Conservation (phyloP, 495 filamentous ascomycete species). For the Annulohypoxylon bovei region DNA sequence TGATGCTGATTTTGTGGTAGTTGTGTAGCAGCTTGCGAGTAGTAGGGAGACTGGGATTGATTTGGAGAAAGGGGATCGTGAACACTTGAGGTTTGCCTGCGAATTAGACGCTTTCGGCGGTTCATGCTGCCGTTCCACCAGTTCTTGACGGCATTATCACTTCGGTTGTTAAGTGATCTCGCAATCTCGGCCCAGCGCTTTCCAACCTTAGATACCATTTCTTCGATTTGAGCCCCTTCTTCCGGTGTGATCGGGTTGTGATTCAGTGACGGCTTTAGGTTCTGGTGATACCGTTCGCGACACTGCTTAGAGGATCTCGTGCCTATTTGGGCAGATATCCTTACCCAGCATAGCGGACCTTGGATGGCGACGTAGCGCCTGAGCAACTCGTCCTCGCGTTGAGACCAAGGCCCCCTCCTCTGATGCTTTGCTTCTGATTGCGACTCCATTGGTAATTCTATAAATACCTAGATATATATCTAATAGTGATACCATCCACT, state of each 20-base stretch:
- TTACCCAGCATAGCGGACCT: slow-evolving; percentile 92
- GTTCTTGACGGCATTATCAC: slow-evolving; percentile 99
- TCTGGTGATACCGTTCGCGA: slow-evolving; percentile 93
- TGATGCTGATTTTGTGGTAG: not conserved
- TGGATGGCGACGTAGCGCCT: slow-evolving; percentile 76
- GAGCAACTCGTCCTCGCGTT: slow-evolving; percentile 78
- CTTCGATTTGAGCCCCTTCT: slow-evolving; percentile 84
- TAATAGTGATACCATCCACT: not conserved
- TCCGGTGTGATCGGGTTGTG: slow-evolving; percentile 92
- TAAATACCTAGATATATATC: not conserved
- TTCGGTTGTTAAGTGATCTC: slow-evolving; percentile 82
- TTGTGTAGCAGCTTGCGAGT: not conserved
- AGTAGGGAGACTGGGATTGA: not conserved
- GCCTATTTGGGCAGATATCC: slow-evolving; percentile 79
- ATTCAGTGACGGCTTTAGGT: slow-evolving; percentile 90
- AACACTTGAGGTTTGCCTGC: slow-evolving; percentile 30
- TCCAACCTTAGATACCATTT: slow-evolving; percentile 81
- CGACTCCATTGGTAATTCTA: not conserved
- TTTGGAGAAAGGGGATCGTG: not conserved
- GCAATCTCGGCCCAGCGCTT: slow-evolving; percentile 97
- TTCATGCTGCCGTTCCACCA: slow-evolving; percentile 99
- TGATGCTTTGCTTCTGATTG: not conserved
- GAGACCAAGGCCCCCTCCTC: slow-evolving; percentile 86
- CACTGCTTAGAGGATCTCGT: slow-evolving; percentile 94
- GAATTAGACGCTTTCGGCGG: slow-evolving; percentile 62